A percentile compares a stretch with the other conserved stretches of the same genome.
Conservation (phyloP, 2,329 filamentous ascomycete species). For the Cercospora sp. region DNA sequence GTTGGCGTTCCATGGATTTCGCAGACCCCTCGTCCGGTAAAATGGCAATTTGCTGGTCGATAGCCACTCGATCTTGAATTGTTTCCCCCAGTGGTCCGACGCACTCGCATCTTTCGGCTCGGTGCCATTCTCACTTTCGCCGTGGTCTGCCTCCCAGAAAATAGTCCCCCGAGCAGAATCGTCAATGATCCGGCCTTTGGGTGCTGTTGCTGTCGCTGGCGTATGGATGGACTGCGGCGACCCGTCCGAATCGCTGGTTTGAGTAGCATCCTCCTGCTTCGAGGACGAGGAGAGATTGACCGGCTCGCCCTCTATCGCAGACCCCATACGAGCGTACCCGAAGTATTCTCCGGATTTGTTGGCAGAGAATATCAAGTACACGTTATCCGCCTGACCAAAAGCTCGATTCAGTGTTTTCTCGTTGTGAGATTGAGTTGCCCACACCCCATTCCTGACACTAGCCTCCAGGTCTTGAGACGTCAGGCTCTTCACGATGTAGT, state of each 20-base stretch:
- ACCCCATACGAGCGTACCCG: constrained; percentile 88
- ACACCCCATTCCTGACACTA: constrained; percentile 83
- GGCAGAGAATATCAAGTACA: constrained; percentile 91
- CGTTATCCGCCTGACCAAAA: constrained; percentile 77
- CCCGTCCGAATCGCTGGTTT: constrained; percentile 48
- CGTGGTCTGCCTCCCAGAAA: constrained; percentile 83
- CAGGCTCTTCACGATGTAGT: constrained; percentile 90
- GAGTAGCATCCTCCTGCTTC: constrained; percentile 20
- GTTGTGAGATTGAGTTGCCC: constrained; percentile 94
- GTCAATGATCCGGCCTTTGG: constrained; percentile 84
- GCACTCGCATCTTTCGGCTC: constrained; percentile 43
- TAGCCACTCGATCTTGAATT: constrained; percentile 88
- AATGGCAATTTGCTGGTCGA: constrained; percentile 83
- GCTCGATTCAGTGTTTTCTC: constrained; percentile 80
- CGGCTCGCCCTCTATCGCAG: constrained; percentile 73
- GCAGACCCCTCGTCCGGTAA: constrained; percentile 79
- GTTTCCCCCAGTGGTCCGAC: constrained; percentile 78
- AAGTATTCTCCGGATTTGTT: constrained; percentile 98
- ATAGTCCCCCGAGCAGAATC: constrained; percentile 93
- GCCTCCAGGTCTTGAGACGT: constrained; percentile 87
- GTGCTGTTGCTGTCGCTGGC: constrained; percentile 73
- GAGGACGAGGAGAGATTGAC: constrained; percentile 27
- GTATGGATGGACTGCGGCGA: constrained; percentile 78
- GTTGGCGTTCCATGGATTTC: constrained; percentile 95
- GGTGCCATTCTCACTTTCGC: constrained; percentile 34